Conservation (phyloP, 1,139 yeast species). For the Yamadazyma triangularis region DNA sequence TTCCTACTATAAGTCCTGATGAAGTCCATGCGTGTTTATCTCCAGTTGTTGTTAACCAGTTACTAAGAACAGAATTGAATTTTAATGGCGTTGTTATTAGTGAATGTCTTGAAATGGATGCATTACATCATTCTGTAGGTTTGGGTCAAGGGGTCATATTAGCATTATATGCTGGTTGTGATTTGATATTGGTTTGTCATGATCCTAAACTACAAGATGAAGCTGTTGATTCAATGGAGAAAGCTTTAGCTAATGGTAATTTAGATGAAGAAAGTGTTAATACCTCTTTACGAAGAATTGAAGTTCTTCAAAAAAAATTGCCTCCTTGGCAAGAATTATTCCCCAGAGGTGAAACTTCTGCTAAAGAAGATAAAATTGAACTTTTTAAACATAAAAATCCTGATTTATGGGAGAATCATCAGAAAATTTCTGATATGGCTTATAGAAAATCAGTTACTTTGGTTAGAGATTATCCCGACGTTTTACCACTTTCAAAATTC, state of each 20-base stretch:
- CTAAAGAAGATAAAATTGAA: conserved; percentile 17
- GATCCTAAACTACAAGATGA: conserved; percentile 54
- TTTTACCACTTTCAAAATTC: conserved; percentile 48
- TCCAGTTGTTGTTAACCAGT: conserved; percentile 51
- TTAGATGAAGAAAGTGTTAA: conserved; percentile 41
- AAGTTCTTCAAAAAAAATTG: conserved; percentile 37
- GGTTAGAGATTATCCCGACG: conserved; percentile 50
- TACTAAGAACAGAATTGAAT: conserved; percentile 48
- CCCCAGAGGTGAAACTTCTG: conserved; percentile 31
- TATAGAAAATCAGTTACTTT: conserved; percentile 54
- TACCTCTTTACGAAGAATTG: conserved; percentile 42
- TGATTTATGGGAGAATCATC: conserved; percentile 40
- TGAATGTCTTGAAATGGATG: conserved; percentile 66
- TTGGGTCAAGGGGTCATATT: conserved; percentile 63
- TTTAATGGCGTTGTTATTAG: conserved; percentile 60
- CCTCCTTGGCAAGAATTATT: conserved; percentile 49
- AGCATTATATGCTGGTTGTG: conserved; percentile 64
- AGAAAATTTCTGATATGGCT: conserved; percentile 40
- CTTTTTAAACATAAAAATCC: conserved; percentile 27
- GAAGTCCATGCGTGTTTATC: conserved; percentile 63
- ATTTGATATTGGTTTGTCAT: conserved; percentile 61
- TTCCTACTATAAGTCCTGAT: conserved; percentile 59
- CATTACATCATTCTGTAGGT: conserved; percentile 59
- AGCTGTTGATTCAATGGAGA: conserved; percentile 51
- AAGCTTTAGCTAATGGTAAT: conserved; percentile 52